These are phyloP conservation scores for Podospora pseudoanserina DNA, from an alignment of 495 filamentous ascomycete species.

Conservation along the genomic window DNA sequence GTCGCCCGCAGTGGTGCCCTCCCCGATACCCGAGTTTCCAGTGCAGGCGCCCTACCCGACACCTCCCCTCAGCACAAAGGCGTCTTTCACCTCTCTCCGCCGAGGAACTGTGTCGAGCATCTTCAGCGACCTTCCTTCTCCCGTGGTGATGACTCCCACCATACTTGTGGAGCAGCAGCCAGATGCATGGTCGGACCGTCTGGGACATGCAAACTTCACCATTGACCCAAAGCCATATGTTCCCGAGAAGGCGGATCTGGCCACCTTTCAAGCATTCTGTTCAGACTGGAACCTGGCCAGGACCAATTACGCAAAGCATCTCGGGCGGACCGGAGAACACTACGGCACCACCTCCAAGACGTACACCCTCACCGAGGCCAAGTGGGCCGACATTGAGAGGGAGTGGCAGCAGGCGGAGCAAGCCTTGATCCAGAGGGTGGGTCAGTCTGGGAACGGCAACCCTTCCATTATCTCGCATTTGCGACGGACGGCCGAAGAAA, in stretches of 20 bases:
- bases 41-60: conserved; percentile 51
- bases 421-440: conserved; percentile 48
- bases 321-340: conserved; percentile 80
- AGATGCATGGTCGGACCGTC: conserved; percentile 76
- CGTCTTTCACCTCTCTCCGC: conserved; percentile 73
- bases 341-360: conserved; percentile 81
- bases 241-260: conserved; percentile 54
- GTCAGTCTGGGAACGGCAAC: conserved; percentile 35
- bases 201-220: conserved; percentile 90
- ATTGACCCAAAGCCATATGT: conserved; percentile 79
- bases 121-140: conserved; percentile 36
- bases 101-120: conserved; percentile 36
- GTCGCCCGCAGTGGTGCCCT: conserved; percentile 61
- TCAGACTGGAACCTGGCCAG: conserved; percentile 77
- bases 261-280: conserved; percentile 63
- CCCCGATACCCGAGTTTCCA: conserved; percentile 26
- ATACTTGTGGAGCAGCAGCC: conserved; percentile 55
- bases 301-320: conserved; percentile 77
- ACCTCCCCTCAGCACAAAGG: conserved; percentile 74
- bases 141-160: conserved; percentile 39
- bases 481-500: conserved; percentile 37
- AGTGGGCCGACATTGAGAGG: conserved; percentile 75
- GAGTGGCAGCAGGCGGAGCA: conserved; percentile 67
- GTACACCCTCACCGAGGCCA: conserved; percentile 74
- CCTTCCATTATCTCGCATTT: conserved; percentile 26